Evolutionary conservation across 495 filamentous ascomycete species (phyloP).

Genomic region (Penicillium odoratum): DNA sequence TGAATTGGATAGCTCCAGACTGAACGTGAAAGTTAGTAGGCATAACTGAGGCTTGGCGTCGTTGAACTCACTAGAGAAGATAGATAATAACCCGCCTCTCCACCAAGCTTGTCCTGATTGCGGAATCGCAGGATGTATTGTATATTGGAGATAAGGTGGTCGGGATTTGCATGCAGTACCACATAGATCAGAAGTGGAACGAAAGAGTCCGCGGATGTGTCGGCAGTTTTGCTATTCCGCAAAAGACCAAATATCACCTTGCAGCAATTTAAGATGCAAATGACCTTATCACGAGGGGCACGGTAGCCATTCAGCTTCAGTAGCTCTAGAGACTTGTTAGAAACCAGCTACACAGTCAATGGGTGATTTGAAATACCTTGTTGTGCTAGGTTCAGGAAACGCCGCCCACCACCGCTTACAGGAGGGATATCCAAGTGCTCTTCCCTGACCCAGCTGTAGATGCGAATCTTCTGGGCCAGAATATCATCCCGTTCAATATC

Average conservation of each 20-base stretch:
- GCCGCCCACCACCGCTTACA: conserved; percentile 78
- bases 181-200: conserved; percentile 95
- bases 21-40: conserved; percentile 33
- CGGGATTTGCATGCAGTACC: conserved; percentile 89
- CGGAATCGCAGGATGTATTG: conserved; percentile 97
- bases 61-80: conserved; percentile 73
- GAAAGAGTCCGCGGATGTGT: conserved; percentile 94
- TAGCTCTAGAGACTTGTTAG: conserved; percentile 61
- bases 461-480: conserved; percentile 90
- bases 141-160: conserved; percentile 94
- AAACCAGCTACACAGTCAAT: background rate
- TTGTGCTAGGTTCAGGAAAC: conserved; percentile 85
- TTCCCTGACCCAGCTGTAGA: conserved; percentile 93
- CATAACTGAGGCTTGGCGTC: background rate
- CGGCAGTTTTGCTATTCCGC: conserved; percentile 79
- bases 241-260: conserved; percentile 99
- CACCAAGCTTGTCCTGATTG: conserved; percentile 94
- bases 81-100: conserved; percentile 96
- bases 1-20: conserved; percentile 96
- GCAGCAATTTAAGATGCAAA: conserved; percentile 97
- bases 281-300: conserved; percentile 95
- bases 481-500: conserved; percentile 97
- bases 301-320: conserved; percentile 95
- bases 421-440: conserved; percentile 92
- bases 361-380: conserved; percentile 56